Evolutionary conservation across 2,329 filamentous ascomycete genomes (phyloP).

Genomic region (Trichophyton equinum): DNA sequence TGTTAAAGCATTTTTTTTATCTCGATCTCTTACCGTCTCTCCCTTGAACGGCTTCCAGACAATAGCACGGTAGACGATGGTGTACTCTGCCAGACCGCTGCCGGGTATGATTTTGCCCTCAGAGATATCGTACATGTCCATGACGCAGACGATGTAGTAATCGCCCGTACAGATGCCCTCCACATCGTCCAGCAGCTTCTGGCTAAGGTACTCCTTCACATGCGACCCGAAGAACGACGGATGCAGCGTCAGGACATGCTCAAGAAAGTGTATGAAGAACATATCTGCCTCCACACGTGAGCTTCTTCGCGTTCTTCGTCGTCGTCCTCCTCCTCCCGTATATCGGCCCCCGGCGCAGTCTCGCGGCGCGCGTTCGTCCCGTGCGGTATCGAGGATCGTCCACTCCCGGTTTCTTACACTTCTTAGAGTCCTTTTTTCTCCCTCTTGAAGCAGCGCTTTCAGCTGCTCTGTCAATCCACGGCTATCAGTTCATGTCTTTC

Average conservation of each 20-base stretch:
- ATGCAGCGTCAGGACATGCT: constrained; percentile 87
- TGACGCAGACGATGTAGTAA: constrained; percentile 96
- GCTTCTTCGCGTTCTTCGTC: no score
- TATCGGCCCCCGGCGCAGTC: not conserved
- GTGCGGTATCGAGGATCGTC: not conserved
- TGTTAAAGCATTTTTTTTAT: not conserved
- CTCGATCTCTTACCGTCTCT: constrained; percentile 62
- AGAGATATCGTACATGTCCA: constrained; percentile 91
- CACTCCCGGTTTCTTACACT: not conserved
- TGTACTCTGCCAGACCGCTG: constrained; percentile 86
- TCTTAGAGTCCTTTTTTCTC: no score
- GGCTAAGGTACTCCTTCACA: constrained; percentile 81
- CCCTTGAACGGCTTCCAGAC: constrained; percentile 97
- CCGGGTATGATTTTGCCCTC: constrained; percentile 86
- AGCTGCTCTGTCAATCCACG: not conserved
- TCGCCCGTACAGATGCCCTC: constrained; percentile 91
- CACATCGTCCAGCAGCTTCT: constrained; percentile 80
- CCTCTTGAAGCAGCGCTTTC: not conserved
- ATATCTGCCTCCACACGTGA: constrained; percentile 38
- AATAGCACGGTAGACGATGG: constrained; percentile 85
- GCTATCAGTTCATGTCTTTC: not conserved
- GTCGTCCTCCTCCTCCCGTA: not conserved
- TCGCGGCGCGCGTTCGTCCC: not conserved
- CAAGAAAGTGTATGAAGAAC: constrained; percentile 98
- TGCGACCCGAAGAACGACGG: constrained; percentile 94